These are phyloP conservation scores for Pseudopyricularia javanii DNA, from an alignment of 2,329 filamentous ascomycete species.

Conservation along the genomic window DNA sequence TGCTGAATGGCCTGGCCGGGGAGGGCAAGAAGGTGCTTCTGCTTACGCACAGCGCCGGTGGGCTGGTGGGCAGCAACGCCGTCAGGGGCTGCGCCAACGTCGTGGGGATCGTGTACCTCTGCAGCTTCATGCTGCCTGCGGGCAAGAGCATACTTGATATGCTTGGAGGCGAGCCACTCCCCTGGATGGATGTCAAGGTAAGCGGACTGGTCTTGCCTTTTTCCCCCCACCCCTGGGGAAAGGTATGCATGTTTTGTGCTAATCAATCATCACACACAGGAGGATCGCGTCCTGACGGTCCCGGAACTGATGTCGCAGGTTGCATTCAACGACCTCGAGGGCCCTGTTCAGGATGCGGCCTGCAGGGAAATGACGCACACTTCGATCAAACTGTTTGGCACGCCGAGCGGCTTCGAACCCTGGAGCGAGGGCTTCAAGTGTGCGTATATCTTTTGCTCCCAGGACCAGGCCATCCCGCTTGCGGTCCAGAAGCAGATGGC, in stretches of 20 bases:
- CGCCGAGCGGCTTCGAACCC: not conserved
- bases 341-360: not conserved
- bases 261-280: too few species aligned
- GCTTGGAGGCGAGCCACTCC: constrained; percentile 10
- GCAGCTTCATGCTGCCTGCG: constrained; percentile 12
- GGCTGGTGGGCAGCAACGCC: constrained; percentile 15
- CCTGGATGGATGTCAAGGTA: constrained; percentile 10
- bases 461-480: constrained; percentile 5
- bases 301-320: not conserved
- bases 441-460: constrained; percentile 2
- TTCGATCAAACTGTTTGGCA: not conserved
- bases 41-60: constrained; percentile 19
- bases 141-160: constrained; percentile 9
- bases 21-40: constrained; percentile 18
- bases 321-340: not conserved
- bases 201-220: too few species aligned
- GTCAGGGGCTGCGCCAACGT: constrained; percentile 19
- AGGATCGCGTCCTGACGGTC: not conserved
- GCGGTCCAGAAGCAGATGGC: constrained; percentile 4
- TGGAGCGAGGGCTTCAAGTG: not conserved
- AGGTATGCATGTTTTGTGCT: not conserved
- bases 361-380: not conserved
- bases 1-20: constrained; percentile 10
- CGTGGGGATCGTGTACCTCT: constrained; percentile 16
- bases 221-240: not conserved